Conservation (phyloP, 2,329 filamentous ascomycete species). For the Alternaria sp. region DNA sequence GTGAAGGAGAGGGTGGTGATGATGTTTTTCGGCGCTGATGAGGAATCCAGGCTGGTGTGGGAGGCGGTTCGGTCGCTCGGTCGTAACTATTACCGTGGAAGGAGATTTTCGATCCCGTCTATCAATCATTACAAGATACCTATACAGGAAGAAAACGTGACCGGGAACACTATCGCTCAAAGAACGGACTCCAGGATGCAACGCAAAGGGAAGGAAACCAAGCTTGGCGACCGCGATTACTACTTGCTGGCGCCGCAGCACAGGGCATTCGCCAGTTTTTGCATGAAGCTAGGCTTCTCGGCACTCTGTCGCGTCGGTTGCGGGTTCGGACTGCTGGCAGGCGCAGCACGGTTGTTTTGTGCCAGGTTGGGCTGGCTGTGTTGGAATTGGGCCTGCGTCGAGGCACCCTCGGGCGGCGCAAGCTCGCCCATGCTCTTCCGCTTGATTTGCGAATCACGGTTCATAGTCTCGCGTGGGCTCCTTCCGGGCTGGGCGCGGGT, state of each 20-base stretch:
- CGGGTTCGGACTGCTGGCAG: conserved; percentile 50
- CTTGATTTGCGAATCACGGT: conserved; percentile 52
- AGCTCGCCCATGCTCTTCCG: conserved; percentile 80
- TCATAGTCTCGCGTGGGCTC: conserved; percentile 42
- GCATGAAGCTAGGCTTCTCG: conserved; percentile 74
- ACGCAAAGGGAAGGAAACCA: conserved; percentile 31
- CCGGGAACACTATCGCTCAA: conserved; percentile 39
- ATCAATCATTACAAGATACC: conserved; percentile 51
- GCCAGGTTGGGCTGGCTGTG: conserved; percentile 86
- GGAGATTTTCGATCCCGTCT: conserved; percentile 47
- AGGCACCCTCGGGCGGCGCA: conserved; percentile 78
- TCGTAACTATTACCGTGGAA: conserved; percentile 45
- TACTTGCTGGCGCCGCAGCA: conserved; percentile 70
- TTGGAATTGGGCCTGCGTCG: conserved; percentile 95
- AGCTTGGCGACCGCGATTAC: conserved; percentile 26
- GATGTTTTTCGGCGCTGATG: conserved; percentile 21
- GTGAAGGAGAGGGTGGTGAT: conserved; percentile 30
- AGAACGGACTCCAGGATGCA: conserved; percentile 45
- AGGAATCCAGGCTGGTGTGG: conserved; percentile 34
- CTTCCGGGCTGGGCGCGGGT: conserved; percentile 58
- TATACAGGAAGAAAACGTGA: conserved; percentile 47
- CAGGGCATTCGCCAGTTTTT: conserved; percentile 90
- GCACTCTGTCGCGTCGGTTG: conserved; percentile 67
- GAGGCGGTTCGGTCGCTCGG: conserved; percentile 28
- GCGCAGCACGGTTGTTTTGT: conserved; percentile 67